These are phyloP conservation scores for Theileria equi DNA, from an alignment of 169 alveolate genomes.

Conservation along the genomic window DNA sequence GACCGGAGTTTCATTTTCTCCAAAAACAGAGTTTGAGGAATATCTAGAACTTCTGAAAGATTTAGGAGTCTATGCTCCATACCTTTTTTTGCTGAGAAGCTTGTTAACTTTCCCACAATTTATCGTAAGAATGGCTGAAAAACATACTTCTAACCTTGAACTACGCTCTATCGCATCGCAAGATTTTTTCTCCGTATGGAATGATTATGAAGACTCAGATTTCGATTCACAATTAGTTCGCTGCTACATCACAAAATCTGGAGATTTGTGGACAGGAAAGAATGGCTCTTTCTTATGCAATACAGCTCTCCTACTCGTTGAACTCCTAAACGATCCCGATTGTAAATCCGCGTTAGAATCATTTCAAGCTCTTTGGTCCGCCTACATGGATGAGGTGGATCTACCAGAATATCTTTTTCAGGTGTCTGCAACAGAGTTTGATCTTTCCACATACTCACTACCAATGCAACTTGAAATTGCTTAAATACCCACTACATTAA, in stretches of 20 bases:
- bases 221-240: conserved; percentile 16
- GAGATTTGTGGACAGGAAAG: conserved; percentile 45
- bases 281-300: conserved; percentile 9
- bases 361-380: conserved; percentile 38
- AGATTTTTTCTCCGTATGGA: conserved; percentile 36
- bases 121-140: conserved; percentile 7
- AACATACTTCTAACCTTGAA: conserved; percentile 8
- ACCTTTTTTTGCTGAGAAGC: conserved; percentile 27
- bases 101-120: conserved; percentile 38
- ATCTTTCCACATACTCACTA: conserved; percentile 36
- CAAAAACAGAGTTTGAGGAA: conserved; percentile 12
- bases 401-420: conserved; percentile 2
- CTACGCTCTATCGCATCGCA: background rate
- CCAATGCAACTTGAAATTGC: conserved; percentile 36
- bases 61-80: conserved; percentile 16
- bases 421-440: conserved; percentile 45
- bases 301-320: conserved; percentile 41
- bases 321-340: conserved; percentile 13
- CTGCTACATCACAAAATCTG: conserved; percentile 44
- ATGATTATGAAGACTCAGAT: background rate
- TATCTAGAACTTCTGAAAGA: background rate
- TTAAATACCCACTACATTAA: too few relatives aligned
- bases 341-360: conserved; percentile 8
- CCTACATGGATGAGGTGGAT: conserved; percentile 16
- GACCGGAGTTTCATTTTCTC: conserved; percentile 10